Base-by-base conservation (phyloP, 2,329 filamentous ascomycete species). In the Colletotrichum scovillei region DNA sequence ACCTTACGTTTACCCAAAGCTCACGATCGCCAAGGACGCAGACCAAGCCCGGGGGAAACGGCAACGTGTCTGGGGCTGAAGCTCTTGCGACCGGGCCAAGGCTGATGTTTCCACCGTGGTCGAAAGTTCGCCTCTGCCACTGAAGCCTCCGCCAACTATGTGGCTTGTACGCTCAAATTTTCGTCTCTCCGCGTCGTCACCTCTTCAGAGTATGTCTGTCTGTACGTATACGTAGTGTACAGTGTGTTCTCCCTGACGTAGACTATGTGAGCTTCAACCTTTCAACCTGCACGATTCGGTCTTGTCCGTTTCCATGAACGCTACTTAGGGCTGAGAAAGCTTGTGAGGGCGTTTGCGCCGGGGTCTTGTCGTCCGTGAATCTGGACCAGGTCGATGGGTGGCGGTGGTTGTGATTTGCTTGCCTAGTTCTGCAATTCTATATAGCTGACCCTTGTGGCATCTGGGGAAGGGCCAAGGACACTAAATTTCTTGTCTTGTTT, bases 51-150 rank as follows among this genome's bases (percentile, higher is more conserved):
- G 19, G 42, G 12, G 42, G 42, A 22, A 49, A 49, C 42, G 42
- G 42, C 42, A 35, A 46, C 56, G 42, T 38, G 65, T 53, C 57
- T 67, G 67, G 38, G 52, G 60, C 67, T 42, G 28, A 26, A 53
- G 28, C 35, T 59, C 42, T 58, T 66, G 63, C 53, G 67, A 66
- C 67, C 49, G 67, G 63, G 65, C 67, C 67, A 70, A 70, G 67
- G n/a, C 52, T 35, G 19, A 30, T 22, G 42, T 6, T 42, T 19
- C 52, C 24, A 28, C 30, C 30, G 16, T 42, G 55, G 38, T 42
- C 22, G 46, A 26, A n/a, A 11, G 55, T 42, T 38, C 4, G 46
- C 66, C 46, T 32, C 26, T 49, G 11, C 52, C 32, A 11, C 42
- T 12, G 30, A 22, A 19, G 16, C 16, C 5, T 42, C 32, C n/a